Evolutionary conservation across 805 yeast genomes (phyloP).

Genomic region (Wickerhamomyces alni): DNA sequence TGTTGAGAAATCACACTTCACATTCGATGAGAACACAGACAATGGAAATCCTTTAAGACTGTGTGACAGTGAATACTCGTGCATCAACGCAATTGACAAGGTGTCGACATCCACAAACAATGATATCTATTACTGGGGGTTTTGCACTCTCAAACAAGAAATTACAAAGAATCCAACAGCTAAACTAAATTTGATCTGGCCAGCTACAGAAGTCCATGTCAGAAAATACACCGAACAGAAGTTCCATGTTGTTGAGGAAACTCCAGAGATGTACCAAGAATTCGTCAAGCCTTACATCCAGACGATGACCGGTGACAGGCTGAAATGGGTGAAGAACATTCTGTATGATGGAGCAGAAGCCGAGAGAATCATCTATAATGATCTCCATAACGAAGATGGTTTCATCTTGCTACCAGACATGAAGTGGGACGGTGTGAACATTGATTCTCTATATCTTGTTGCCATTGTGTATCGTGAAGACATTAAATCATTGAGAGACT

Average conservation of each 20-base stretch:
- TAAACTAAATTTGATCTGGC: slow-evolving; percentile 74
- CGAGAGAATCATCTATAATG: slow-evolving; percentile 69
- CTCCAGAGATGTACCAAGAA: slow-evolving; percentile 64
- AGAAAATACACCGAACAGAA: slow-evolving; percentile 62
- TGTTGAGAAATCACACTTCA: slow-evolving; percentile 68
- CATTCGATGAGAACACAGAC: slow-evolving; percentile 22
- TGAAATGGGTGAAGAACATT: slow-evolving; percentile 89
- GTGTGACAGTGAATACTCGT: slow-evolving; percentile 25
- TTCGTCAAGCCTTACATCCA: slow-evolving; percentile 72
- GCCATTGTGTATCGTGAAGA: slow-evolving; percentile 68
- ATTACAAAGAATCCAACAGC: slow-evolving; percentile 48
- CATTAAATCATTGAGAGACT: slow-evolving; percentile 70
- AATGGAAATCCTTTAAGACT: slow-evolving; percentile 11
- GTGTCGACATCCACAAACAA: slow-evolving; percentile 48
- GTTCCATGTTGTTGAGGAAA: slow-evolving; percentile 64
- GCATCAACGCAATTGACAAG: slow-evolving; percentile 23
- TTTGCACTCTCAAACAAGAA: slow-evolving; percentile 42
- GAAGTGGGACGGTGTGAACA: slow-evolving; percentile 85
- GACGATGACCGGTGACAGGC: slow-evolving; percentile 67
- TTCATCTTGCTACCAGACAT: slow-evolving; percentile 86
- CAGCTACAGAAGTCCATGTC: slow-evolving; percentile 85
- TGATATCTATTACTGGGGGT: slow-evolving; percentile 84
- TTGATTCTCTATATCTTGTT: slow-evolving; percentile 69
- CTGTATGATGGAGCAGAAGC: slow-evolving; percentile 77
- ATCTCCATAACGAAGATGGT: slow-evolving; percentile 39